Percentiles rank a stretch among this genome's conserved stretches.
phyloP scores from a whole-genome alignment of 1,284 basidiomycete genomes.

The Ustilago crameri region DNA sequence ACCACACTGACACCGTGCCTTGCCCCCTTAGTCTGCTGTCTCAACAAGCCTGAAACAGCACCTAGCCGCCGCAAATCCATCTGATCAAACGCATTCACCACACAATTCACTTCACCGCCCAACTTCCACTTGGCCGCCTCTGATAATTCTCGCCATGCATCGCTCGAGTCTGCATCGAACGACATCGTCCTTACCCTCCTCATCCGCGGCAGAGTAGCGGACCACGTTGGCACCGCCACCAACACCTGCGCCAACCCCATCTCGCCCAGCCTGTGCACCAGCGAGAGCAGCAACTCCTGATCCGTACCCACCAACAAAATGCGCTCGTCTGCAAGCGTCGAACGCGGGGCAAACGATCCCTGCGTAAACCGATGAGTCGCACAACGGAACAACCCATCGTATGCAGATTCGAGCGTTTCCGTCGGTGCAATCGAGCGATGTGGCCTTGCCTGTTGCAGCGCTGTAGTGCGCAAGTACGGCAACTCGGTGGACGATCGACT shows the following conservation, averaged over 20 bases:
- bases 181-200: slow-evolving; percentile 1
- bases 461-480: slow-evolving; percentile 8
- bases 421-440: not conserved
- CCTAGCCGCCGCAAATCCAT: not conserved
- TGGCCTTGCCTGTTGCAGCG: slow-evolving; percentile 9
- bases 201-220: not conserved
- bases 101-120: slow-evolving; percentile 15
- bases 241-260: slow-evolving; percentile 11
- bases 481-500: not conserved
- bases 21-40: slow-evolving; percentile 1
- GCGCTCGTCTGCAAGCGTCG: slow-evolving; percentile 21
- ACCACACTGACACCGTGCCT: slow-evolving; percentile 7
- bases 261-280: slow-evolving; percentile 8
- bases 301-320: slow-evolving; percentile 20
- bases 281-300: slow-evolving; percentile 3
- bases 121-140: slow-evolving; percentile 1
- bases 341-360: not conserved
- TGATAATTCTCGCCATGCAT: slow-evolving; percentile 1
- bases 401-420: slow-evolving; percentile 1
- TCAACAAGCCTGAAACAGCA: slow-evolving; percentile 5
- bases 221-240: slow-evolving; percentile 8
- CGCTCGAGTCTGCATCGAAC: not conserved
- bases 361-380: slow-evolving; percentile 11
- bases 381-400: slow-evolving; percentile 19
- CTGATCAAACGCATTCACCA: slow-evolving; percentile 19